These are phyloP conservation scores for Blakeslea trispora DNA, from an alignment of 371 early-diverging fungal species.

Conservation along the genomic window DNA sequence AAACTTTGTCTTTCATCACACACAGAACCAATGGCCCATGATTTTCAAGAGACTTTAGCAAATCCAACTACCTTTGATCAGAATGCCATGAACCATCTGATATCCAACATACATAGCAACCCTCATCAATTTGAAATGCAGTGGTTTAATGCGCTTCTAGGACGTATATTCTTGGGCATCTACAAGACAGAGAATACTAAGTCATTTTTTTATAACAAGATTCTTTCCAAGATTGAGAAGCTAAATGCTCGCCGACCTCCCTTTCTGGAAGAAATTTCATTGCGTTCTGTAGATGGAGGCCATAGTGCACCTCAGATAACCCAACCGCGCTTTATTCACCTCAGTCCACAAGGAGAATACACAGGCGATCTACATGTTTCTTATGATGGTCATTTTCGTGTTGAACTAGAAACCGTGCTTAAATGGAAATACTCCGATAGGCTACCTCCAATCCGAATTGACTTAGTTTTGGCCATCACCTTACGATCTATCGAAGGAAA, in stretches of 20 bases:
- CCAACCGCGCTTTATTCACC: conserved; percentile 66
- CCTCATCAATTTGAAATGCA: conserved; percentile 59
- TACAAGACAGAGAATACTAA: conserved; percentile 67
- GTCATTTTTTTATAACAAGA: conserved; percentile 62
- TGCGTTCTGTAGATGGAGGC: conserved; percentile 77
- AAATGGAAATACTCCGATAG: conserved; percentile 41
- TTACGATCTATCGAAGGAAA: conserved; percentile 71
- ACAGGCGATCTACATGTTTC: conserved; percentile 72
- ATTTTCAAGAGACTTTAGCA: conserved; percentile 10
- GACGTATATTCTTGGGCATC: conserved; percentile 75
- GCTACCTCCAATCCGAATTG: conserved; percentile 70
- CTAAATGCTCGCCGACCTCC: conserved; percentile 69
- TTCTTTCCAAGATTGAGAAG: conserved; percentile 63
- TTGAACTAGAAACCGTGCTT: conserved; percentile 70
- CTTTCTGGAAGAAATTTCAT: conserved; percentile 79
- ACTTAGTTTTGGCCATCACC: conserved; percentile 76
- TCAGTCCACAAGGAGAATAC: conserved; percentile 74
- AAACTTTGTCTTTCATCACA: conserved; percentile 21
- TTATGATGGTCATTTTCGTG: conserved; percentile 75
- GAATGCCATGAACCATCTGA: conserved; percentile 54
- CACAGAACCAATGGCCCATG: conserved; percentile 23
- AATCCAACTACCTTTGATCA: conserved; percentile 56
- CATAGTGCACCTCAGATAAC: conserved; percentile 81
- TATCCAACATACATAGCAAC: conserved; percentile 56
- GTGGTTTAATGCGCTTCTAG: conserved; percentile 90